These are phyloP conservation scores for Straminergon stramineum DNA, from an alignment of 225 moss, liverwort and hornwort species.

Conservation along the genomic window DNA sequence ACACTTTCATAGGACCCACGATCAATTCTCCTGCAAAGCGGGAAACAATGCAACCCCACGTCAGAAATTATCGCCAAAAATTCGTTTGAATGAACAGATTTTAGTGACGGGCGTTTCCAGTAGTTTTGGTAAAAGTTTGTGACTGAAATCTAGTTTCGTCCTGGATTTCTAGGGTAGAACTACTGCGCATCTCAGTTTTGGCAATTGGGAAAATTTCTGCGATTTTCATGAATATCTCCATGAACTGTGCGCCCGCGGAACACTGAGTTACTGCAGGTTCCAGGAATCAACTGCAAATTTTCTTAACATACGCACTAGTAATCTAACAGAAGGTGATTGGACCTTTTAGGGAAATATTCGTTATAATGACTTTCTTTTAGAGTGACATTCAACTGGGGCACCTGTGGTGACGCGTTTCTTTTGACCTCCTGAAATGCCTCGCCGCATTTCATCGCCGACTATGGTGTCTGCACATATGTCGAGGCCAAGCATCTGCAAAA, in stretches of 20 bases:
- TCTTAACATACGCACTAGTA: not conserved
- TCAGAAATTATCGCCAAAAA: not conserved
- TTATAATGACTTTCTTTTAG: not conserved
- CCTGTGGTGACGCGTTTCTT: conserved; percentile 50
- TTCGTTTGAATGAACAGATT: too few species aligned
- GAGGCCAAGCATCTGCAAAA: conserved; percentile 37
- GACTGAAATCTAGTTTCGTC: not conserved
- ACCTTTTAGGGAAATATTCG: not conserved
- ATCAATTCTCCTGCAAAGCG: conserved; percentile 50
- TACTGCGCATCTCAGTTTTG: not conserved
- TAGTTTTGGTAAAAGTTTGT: not conserved
- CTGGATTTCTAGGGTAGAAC: not conserved
- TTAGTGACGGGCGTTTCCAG: not conserved
- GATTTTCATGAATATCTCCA: not conserved
- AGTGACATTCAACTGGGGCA: not conserved
- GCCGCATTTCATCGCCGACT: conserved; percentile 37
- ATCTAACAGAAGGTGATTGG: not conserved
- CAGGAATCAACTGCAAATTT: not conserved
- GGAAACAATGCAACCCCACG: not conserved
- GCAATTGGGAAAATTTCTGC: not conserved
- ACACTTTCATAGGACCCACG: conserved; percentile 50
- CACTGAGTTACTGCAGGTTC: not conserved
- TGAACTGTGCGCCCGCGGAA: not conserved
- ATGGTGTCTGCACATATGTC: conserved; percentile 36
- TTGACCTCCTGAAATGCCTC: conserved; percentile 42